Evolutionary conservation across 2,329 filamentous ascomycete species (phyloP), one percentile per base, ranked within the genome.

Genomic region (Hymenoscyphus infarciens): DNA sequence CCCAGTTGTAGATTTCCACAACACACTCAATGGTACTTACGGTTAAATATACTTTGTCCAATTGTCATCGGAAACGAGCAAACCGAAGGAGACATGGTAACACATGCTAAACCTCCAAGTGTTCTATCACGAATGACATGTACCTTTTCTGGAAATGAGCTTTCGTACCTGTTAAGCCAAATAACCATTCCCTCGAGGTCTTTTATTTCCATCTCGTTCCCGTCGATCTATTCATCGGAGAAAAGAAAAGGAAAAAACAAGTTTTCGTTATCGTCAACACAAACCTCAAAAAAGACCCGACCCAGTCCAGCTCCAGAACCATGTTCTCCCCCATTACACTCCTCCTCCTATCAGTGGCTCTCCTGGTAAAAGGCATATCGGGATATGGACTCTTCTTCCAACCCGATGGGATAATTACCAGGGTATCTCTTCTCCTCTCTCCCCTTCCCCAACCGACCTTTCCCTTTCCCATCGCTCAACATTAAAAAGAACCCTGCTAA

Each of bases 381-480:
- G 25, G 25, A 16, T 55, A 55, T 31, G 52, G 52, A n/a, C 5
- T 55, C 6, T 55, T 55, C 25, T 55, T 55, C 29, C 52, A 55
- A 55, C 52, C 52, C 5, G 11, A n/a, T 31, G 52, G 25, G 52
- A 27, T 55, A 33, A 55, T 55, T 10, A 55, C 52, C 5, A 7
- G 52, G 52, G 52, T 55, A 55, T 31, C 52, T 27, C n/a, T 27
- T 25, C 49, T 5, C 31, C 52, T 13, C 4, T 53, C 2, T 19
- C 25, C 15, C 19, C 19, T n/a, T n/a, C n/a, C n/a, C n/a, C n/a
- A n/a, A n/a, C n/a, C n/a, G n/a, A n/a, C n/a, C n/a, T n/a, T n/a
- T n/a, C n/a, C n/a, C n/a, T n/a, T n/a, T n/a, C n/a, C n/a, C n/a
- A n/a, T n/a, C n/a, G n/a, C n/a, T 27, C 19, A 53, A 31, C 11